These are phyloP conservation scores for Raphanus raphanistrum DNA, from an alignment of 345 rosid species.

Conservation along the genomic window DNA sequence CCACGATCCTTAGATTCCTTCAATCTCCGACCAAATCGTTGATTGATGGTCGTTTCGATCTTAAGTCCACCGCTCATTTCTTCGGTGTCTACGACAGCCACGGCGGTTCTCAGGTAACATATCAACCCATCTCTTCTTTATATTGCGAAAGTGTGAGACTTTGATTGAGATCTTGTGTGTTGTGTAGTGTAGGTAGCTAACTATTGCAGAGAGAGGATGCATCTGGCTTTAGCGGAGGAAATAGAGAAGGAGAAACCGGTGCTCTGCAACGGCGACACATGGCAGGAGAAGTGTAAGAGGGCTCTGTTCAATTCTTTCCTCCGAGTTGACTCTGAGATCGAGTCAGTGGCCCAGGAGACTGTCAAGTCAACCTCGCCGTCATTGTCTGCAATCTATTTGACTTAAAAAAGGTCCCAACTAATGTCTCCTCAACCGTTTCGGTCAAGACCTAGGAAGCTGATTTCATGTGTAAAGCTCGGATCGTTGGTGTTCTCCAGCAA, in stretches of 20 bases:
- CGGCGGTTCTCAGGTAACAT: constrained; percentile 70
- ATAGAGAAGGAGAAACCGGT: constrained; percentile 40
- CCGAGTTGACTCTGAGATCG: constrained; percentile 62
- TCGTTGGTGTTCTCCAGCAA: too few relatives aligned
- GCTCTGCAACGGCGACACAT: constrained; percentile 47
- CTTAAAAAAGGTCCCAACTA: too few relatives aligned
- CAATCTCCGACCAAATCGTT: constrained; percentile 41
- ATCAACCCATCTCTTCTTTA: not conserved
- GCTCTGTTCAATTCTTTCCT: constrained; percentile 58
- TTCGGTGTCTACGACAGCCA: constrained; percentile 84
- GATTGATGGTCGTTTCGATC: constrained; percentile 32
- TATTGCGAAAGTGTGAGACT: not conserved
- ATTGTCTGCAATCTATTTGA: too few relatives aligned
- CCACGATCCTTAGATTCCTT: constrained; percentile 52
- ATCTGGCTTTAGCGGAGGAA: constrained; percentile 69
- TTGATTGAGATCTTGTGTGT: constrained; percentile 11
- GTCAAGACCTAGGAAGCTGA: too few relatives aligned
- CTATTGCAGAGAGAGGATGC: constrained; percentile 63
- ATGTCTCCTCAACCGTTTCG: too few relatives aligned
- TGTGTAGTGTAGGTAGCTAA: constrained; percentile 67
- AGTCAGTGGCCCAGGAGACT: constrained; percentile 61
- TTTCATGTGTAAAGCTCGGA: too few relatives aligned
- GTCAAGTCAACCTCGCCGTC: constrained; percentile 86
- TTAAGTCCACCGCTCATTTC: constrained; percentile 51
- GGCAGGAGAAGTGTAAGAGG: constrained; percentile 65